Conservation (phyloP, 306 rosid species). For the Trifolium subterraneum region DNA sequence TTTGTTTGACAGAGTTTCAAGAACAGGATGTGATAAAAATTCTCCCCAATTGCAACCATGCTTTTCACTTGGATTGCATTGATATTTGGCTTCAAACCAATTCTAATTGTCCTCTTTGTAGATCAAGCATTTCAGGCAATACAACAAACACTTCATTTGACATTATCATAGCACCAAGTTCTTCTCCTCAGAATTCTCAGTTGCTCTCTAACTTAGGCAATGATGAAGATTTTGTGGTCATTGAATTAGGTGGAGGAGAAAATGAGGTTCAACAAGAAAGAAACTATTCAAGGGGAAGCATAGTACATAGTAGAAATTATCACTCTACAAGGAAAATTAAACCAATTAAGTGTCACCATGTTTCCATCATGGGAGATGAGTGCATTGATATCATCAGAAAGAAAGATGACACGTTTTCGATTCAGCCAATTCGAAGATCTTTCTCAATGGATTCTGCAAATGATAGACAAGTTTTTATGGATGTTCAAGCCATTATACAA, state of each 20-base stretch:
- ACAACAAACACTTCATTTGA: conserved; percentile 46
- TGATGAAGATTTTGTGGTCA: conserved; percentile 79
- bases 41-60: conserved; percentile 66
- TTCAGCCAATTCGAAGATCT: conserved; percentile 72
- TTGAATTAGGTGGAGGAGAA: conserved; percentile 61
- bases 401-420: conserved; percentile 59
- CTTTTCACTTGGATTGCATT: conserved; percentile 76
- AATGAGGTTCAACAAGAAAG: conserved; percentile 53
- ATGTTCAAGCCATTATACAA: conserved; percentile 53
- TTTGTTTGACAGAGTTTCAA: conserved; percentile 70
- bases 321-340: conserved; percentile 47
- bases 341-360: conserved; percentile 58
- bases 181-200: conserved; percentile 78
- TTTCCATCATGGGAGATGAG: conserved; percentile 82
- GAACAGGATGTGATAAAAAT: conserved; percentile 57
- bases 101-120: conserved; percentile 73
- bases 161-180: conserved; percentile 68
- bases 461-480: conserved; percentile 59
- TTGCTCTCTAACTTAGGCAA: conserved; percentile 53
- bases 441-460: conserved; percentile 82
- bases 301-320: conserved; percentile 36
- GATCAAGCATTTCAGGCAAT: conserved; percentile 58
- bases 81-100: conserved; percentile 71
- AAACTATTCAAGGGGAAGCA: conserved; percentile 43
- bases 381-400: conserved; percentile 61